These are phyloP conservation scores for Ramicandelaber brevisporus DNA, from an alignment of 192 early-diverging fungal genomes.

Conservation along the genomic window DNA sequence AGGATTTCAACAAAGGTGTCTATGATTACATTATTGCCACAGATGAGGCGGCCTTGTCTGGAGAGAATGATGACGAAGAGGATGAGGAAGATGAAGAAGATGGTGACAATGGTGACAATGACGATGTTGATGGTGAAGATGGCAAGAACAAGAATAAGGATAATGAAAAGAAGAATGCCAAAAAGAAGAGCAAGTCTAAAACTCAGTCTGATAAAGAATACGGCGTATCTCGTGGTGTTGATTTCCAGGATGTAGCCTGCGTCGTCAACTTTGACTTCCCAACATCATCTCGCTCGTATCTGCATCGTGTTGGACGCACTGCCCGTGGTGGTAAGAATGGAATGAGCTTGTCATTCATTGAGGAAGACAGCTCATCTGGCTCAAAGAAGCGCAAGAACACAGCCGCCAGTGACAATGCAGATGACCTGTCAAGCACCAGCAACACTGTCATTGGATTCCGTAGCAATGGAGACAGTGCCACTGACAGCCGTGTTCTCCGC, in stretches of 20 bases:
- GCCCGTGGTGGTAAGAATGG: conserved; percentile 76
- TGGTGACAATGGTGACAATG: conserved; percentile 1
- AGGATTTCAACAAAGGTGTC: conserved; percentile 88
- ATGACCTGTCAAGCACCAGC: not conserved
- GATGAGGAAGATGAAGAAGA: conserved; percentile 19
- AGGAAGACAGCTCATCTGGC: conserved; percentile 15
- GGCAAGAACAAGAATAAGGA: conserved; percentile 8
- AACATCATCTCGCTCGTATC: conserved; percentile 53
- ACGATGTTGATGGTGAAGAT: conserved; percentile 6
- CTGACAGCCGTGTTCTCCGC: not conserved
- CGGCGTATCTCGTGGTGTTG: conserved; percentile 86
- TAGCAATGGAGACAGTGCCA: too few relatives aligned
- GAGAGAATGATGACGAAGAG: conserved; percentile 27
- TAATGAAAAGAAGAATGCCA: conserved; percentile 2
- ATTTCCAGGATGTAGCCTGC: conserved; percentile 74
- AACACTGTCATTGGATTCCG: too few relatives aligned
- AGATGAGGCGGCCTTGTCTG: conserved; percentile 52
- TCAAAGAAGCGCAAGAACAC: conserved; percentile 3
- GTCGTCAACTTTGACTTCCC: conserved; percentile 99
- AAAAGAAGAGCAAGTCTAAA: conserved; percentile 15
- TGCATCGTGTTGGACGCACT: conserved; percentile 85
- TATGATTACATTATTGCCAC: conserved; percentile 94
- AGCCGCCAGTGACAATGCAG: not conserved
- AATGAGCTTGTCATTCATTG: conserved; percentile 63
- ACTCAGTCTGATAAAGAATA: conserved; percentile 75